Percentiles rank a stretch among this genome's conserved stretches.
phyloP scores from a whole-genome alignment of 768 basidiomycete species.

The Rhizopogon vinicolor region DNA sequence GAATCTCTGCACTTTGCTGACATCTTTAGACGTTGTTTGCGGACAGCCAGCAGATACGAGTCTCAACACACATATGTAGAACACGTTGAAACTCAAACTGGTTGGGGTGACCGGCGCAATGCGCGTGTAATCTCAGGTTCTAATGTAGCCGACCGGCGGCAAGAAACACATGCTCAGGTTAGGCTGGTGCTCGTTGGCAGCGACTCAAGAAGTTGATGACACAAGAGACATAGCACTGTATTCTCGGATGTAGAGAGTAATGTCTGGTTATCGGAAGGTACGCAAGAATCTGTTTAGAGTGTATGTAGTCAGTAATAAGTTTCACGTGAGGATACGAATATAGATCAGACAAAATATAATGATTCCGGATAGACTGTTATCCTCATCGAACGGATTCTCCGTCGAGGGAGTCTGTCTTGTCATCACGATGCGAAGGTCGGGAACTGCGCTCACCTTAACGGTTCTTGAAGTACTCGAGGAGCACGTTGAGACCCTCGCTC shows the following conservation, averaged over 20 bases:
- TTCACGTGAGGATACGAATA: slow-evolving; percentile 8
- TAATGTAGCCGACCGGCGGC: neutral
- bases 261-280: neutral
- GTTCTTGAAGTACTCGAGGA: slow-evolving; percentile 96
- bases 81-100: neutral
- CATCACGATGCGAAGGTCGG: slow-evolving; percentile 43
- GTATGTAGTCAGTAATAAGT: neutral
- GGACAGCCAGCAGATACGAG: too few species aligned
- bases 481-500: slow-evolving; percentile 91
- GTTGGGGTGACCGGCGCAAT: neutral
- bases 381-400: slow-evolving; percentile 67
- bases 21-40: too few species aligned
- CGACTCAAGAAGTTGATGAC: neutral
- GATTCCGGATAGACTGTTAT: slow-evolving; percentile 85
- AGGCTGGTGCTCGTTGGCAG: neutral
- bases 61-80: neutral
- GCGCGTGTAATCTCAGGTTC: neutral
- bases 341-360: slow-evolving; percentile 65
- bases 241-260: neutral
- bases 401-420: slow-evolving; percentile 93
- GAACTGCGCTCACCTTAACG: slow-evolving; percentile 50
- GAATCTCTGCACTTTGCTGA: too few species aligned
- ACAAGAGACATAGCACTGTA: neutral
- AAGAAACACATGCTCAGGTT: neutral
- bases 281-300: neutral